A percentile compares a stretch with the other conserved stretches of the same genome.
Evolutionary conservation across 331 rosid species (phyloP).

Genomic region (Acacia pycnantha): DNA sequence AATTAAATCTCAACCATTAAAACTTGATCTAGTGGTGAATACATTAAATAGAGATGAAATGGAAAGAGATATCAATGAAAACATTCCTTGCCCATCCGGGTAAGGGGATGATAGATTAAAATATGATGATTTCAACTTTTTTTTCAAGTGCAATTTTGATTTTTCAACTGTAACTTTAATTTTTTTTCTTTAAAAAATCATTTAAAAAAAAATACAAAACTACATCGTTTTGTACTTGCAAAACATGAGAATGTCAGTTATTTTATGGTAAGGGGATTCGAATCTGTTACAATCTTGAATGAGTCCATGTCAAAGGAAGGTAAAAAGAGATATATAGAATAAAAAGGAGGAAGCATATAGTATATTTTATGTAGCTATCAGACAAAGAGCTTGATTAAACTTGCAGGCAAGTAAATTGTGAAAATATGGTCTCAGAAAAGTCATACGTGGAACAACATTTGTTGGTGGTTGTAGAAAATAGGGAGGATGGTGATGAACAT

Average conservation of each 20-base stretch:
- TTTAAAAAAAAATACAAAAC: no score
- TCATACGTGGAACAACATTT: neutral
- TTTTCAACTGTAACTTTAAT: neutral
- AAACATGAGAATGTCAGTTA: neutral
- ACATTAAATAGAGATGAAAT: no score
- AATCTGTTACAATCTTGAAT: neutral
- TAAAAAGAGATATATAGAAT: neutral
- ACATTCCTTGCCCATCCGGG: no score
- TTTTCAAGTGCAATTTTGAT: neutral
- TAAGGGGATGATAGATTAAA: neutral
- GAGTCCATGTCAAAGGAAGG: neutral
- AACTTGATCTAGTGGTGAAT: no score
- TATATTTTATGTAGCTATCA: neutral
- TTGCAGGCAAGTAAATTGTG: neutral
- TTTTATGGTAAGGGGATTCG: neutral
- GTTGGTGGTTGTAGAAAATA: slow-evolving; percentile 5
- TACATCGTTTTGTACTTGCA: neutral
- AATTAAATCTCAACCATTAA: no score
- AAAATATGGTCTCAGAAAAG: neutral
- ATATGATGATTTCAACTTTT: neutral
- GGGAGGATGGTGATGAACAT: neutral
- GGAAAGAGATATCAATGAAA: no score
- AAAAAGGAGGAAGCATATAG: neutral
- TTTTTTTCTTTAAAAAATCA: no score
- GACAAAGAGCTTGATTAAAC: slow-evolving; percentile 3